These are phyloP conservation scores for thale cress (Arabidopsis thaliana) DNA, from an alignment of 345 rosid species.

Conservation along the genomic window TAIR10.1 NC_003070.9:13018501-13019000, in stretches of 20 bases:
- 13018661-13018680: background rate
- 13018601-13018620: background rate
- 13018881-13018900: conserved; percentile 6
- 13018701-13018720: background rate
- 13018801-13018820: background rate
- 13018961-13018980: too few relatives aligned
- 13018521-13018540: conserved; percentile 10
- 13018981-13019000: too few relatives aligned
- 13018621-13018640: background rate
- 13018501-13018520: conserved; percentile 14
- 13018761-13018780: background rate
- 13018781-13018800: too few relatives aligned
- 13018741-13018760: background rate
- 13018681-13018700: background rate
- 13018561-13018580: background rate
- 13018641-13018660: background rate
- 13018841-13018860: background rate
- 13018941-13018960: too few relatives aligned
- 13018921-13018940: too few relatives aligned
- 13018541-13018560: background rate
- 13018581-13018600: background rate
- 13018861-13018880: background rate
- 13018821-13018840: conserved; percentile 4
- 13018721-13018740: background rate
- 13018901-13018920: too few relatives aligned